Base-by-base conservation (phyloP, 306 rosid species). In the Cicer judaicum region DNA sequence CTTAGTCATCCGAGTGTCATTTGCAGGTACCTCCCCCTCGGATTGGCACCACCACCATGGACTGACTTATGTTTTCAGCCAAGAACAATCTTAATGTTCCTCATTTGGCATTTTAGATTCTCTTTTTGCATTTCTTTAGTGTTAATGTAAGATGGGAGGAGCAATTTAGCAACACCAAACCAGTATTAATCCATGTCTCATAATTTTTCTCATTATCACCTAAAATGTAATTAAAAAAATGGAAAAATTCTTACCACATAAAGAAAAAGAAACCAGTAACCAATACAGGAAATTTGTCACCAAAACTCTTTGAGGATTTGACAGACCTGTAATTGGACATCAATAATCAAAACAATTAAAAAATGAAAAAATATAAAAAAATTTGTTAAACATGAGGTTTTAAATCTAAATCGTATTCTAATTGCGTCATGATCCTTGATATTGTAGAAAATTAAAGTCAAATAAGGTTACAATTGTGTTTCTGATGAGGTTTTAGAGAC, bases 261-360 rank as follows among this genome's bases (percentile, higher is more conserved):
- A 64, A 64, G 70, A 64, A 64, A 64, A 64, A 64, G 70, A 64
- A 64, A 64, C 70, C 70, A 64, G 70, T 64, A 42, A 64, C 53
- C 52, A 64, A 64, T 64, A 52, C 70, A 64, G 70, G 70, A 64
- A 64, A 64, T 65, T 10, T 65, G 16, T 65, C 70, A 18, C 70
- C 70, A 18, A 65, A 18, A 64, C 53, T 64, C 70, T 64, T 64
- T 42, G 70, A 64, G 52, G 70, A 18, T 64, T 42, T 5, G 8
- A 42, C 70, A 10, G 70, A 41, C 70, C 70, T 65, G 53, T 65
- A 65, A 43, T 16, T 64, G 6, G 38, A 42, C 29, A 64, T 64
- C 53, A 64, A 64, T 42, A 10, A 8, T 43, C 38, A 18, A 65
- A 24, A 24, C 1, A 8, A 5, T 8, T 8, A 8, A 39, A 15